Percentiles rank a stretch among this genome's conserved stretches.
phyloP scores from a whole-genome alignment of 176 grass and related monocot species.

The Zoysia pacifica region DNA sequence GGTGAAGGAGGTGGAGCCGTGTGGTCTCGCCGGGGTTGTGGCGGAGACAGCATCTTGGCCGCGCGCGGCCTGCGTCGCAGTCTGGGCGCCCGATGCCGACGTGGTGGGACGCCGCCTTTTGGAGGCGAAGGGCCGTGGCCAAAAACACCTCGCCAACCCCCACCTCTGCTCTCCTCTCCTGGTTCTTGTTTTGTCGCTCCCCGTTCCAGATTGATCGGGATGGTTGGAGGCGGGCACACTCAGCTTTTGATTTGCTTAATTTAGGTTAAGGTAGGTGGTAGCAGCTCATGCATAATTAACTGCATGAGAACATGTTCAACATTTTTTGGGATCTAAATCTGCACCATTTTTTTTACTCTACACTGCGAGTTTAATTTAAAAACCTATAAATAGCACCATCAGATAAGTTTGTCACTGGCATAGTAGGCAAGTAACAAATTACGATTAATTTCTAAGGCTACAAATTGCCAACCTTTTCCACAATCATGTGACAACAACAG shows the following conservation, averaged over 20 bases:
- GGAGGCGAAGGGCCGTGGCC: conserved; percentile 11
- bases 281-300: neutral
- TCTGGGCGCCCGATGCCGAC: conserved; percentile 39
- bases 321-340: neutral
- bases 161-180: neutral
- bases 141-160: conserved; percentile 30
- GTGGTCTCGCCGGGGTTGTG: conserved; percentile 45
- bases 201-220: neutral
- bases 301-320: neutral
- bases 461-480: neutral
- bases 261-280: neutral
- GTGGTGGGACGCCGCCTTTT: conserved; percentile 36
- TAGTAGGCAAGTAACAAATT: too few species aligned
- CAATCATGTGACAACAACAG: neutral
- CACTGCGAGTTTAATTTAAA: too few species aligned
- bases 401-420: neutral
- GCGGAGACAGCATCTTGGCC: conserved; percentile 7
- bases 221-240: neutral
- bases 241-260: neutral
- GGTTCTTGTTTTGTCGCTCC: neutral
- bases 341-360: too few species aligned
- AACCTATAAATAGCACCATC: too few species aligned
- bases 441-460: neutral
- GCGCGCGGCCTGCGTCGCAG: conserved; percentile 20
- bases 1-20: neutral